Percentiles rank a stretch among this genome's conserved stretches.
Evolutionary conservation across 805 yeast genomes (phyloP).

Genomic region (Metschnikowia shivogae): DNA sequence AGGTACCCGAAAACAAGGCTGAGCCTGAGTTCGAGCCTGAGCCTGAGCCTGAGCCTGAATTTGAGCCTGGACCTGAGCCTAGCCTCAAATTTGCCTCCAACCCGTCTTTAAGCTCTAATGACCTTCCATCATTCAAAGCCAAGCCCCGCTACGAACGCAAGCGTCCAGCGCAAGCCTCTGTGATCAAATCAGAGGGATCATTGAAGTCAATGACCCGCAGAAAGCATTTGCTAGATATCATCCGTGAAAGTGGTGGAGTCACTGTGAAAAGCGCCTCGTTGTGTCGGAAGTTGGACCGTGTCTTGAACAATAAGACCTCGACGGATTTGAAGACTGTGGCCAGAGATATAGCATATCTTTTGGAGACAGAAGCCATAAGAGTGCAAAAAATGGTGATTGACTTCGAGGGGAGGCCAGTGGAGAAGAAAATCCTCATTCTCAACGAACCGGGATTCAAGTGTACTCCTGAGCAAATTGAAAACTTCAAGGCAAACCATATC

Average conservation of each 20-base stretch:
- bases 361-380: conserved; percentile 18
- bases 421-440: conserved; percentile 31
- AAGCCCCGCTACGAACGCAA: conserved; percentile 9
- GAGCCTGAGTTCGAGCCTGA: background rate
- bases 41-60: background rate
- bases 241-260: conserved; percentile 38
- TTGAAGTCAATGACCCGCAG: conserved; percentile 31
- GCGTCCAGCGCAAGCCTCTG: background rate
- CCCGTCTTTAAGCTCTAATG: conserved; percentile 7
- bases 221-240: conserved; percentile 24
- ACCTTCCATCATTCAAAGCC: conserved; percentile 11
- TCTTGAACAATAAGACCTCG: conserved; percentile 23
- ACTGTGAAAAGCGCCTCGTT: conserved; percentile 30
- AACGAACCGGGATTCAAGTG: conserved; percentile 27
- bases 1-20: background rate
- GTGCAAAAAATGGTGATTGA: conserved; percentile 16
- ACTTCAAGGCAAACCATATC: conserved; percentile 18
- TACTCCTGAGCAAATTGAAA: conserved; percentile 25
- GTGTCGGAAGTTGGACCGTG: conserved; percentile 30
- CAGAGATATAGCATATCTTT: conserved; percentile 32
- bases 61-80: background rate
- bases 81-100: background rate
- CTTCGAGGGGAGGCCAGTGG: conserved; percentile 25
- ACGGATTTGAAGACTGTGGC: conserved; percentile 40
- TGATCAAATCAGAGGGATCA: conserved; percentile 15